Base-by-base conservation (phyloP, 2,329 filamentous ascomycete species). In the Grosmannia huntii region DNA sequence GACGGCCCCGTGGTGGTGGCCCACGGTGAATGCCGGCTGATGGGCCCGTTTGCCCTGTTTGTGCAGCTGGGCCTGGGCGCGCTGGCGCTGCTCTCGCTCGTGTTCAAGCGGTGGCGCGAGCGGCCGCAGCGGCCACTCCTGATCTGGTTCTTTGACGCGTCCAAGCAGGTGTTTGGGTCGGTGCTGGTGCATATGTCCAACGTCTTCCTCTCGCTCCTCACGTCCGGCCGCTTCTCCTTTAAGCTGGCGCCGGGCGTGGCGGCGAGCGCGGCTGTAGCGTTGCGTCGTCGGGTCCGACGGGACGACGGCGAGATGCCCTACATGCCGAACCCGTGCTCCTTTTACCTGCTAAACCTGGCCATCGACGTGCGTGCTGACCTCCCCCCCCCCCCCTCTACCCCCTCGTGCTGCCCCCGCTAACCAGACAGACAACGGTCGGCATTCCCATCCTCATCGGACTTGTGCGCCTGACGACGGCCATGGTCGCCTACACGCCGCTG, bases 141-240 rank as follows among this genome's bases (percentile, higher is more conserved):
- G 78, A 90, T 99, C 64, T 99, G 94, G 92, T 91, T 89, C 71
- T 99, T 97, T 70, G 94, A 99, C 69, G 94, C 85, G 27, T 95
- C 90, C 36, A 99, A 99, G 76, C 94, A 99, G 76, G 90, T 99
- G 57, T 88, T 97, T 67, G 94, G 94, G 25, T 95, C 90, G 33
- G 85, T 90, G 52, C 79, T 99, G 70, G 84, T 96, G 38, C 94
- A 99, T 73, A 78, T 92, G 51, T 89, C 91, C 64, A 99, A 99
- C 69, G 79, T 99, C 57, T 83, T 96, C 71, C 95, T 99, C 87
- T 95, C 90, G 53, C 90, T 97, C 88, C 80, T 99, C 64, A 95
- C 90, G 1, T 92, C 89, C 57, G 91, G 90, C 3, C 84, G 88
- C 66, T 87, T 97, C 66, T 82, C 82, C 58, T 80, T 89, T 36